Percentiles rank a stretch among this genome's conserved stretches.
Conservation (phyloP, 768 basidiomycete genomes). For the Pulveroboletus sp. region DNA sequence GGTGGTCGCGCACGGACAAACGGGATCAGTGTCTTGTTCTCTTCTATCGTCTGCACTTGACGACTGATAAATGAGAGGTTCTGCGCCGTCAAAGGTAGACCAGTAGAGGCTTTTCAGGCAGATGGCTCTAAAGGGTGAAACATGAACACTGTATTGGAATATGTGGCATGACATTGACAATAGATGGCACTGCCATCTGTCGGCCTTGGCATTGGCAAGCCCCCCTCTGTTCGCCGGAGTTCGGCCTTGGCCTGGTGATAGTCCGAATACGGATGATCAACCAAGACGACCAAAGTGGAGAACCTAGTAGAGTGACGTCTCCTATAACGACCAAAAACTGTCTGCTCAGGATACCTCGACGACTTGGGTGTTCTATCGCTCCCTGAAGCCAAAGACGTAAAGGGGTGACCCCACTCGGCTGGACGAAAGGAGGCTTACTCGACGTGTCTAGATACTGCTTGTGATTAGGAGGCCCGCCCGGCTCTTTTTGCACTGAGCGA, state of each 20-base stretch:
- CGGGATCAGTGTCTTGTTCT: neutral
- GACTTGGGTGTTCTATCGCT: slow-evolving; percentile 17
- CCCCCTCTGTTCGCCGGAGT: neutral
- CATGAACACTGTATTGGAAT: neutral
- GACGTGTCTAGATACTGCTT: too few relatives aligned
- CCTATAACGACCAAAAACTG: too few relatives aligned
- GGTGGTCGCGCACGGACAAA: neutral
- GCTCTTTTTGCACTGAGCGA: too few relatives aligned
- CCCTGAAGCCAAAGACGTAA: slow-evolving; percentile 8
- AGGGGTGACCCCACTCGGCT: slow-evolving; percentile 7
- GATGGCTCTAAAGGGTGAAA: slow-evolving; percentile 3
- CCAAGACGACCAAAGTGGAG: too few relatives aligned
- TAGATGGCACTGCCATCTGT: slow-evolving; percentile 15
- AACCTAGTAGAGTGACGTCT: too few relatives aligned
- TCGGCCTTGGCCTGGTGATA: neutral
- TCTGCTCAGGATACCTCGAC: too few relatives aligned
- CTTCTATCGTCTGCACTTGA: neutral
- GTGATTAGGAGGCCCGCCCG: too few relatives aligned
- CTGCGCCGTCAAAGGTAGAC: neutral
- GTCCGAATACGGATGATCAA: too few relatives aligned
- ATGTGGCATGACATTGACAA: slow-evolving; percentile 10
- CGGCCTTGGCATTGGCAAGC: too few relatives aligned
- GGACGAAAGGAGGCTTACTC: too few relatives aligned
- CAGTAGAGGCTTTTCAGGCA: neutral
- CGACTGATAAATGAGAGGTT: neutral